Base-by-base conservation (phyloP, 352 stramenopile species). In the Phytophthora foliorum region DNA sequence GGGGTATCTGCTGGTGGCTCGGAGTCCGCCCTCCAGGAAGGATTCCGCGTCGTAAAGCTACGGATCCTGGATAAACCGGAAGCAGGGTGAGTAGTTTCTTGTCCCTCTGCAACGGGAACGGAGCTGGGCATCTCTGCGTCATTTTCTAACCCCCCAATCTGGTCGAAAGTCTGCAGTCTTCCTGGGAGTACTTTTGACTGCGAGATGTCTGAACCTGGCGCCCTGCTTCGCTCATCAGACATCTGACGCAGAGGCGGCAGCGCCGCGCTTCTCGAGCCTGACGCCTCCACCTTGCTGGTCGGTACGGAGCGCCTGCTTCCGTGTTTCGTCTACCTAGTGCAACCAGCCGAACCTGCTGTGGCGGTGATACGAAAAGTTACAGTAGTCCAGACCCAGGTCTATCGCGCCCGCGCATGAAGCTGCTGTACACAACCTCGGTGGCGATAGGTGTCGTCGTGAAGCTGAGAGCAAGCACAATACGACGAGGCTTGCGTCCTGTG, bases 241-340 rank as follows among this genome's bases (percentile, higher is more conserved):
- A 69, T 69, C 49, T 64, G 65, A 64, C 27, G 59, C 13, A 72
- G 57, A 57, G 63, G 63, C n/a, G 63, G 63, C 48, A 63, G 39
- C 22, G 57, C 63, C 57, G 49, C 49, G 57, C 49, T 42, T 32
- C 22, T 31, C 1, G 8, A 29, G 24, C 5, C 22, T 34, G 63
- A 56, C 16, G 17, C 27, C 48, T 67, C 59, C 58, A 69, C 58
- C 9, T 36, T 73, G 39, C 17, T 27, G 14, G n/a, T 21, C 19
- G 57, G 48, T 56, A 39, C 41, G 56, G 39, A 63, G 25, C 61
- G 51, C 53, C 56, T 31, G 39, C 60, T 49, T 34, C 32, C 42
- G 57, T 60, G 5, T 48, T 22, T 50, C 16, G 17, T 52, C 9
- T 22, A 10, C 8, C 66, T 45, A 24, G 9, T 53, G 24, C 25